Evolutionary conservation across 2,329 filamentous ascomycete species (phyloP), one percentile per base, ranked within the genome.

Genomic region (Colletotrichum sp.): DNA sequence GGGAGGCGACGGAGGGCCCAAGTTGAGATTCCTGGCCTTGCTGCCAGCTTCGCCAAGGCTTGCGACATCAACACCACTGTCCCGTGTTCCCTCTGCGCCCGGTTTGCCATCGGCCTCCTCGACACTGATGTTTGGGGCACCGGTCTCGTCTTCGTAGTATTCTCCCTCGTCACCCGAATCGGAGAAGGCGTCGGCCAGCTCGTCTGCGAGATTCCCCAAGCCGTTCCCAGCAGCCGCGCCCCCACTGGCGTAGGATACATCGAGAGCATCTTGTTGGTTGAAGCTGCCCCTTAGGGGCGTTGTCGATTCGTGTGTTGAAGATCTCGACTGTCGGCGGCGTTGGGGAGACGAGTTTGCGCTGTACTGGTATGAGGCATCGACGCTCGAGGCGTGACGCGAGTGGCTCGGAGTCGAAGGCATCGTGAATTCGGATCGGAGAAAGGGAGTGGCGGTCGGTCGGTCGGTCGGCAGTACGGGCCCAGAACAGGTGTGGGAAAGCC

Each of bases 171-270:
- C 92, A 72, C 90, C 91, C 10, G 92, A 93, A 39, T 92, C 92
- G 59, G 91, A 92, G 83, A 94, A 92, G 6, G 93, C 92, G 81
- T 94, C 94, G 2, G 93, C 95, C 64, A 97, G 87, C 84, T 97
- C 95, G 84, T 96, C 95, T 3, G 95, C 95, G 65, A 97, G 84
- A 79, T 95, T 96, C 36, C 95, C 95, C 77, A 95, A 87, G 10
- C 93, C 93, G 77, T 91, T 91, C 66, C 85, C 86, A 4, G 83
- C 82, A 28, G 83, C 85, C 62, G 84, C 83, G 49, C 84, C 88
- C 57, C 84, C 86, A 75, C 85, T 84, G 64, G 89, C 87, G n/a
- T 87, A 83, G 73, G 84, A 84, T 68, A 90, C 82, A 70, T 89
- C 87, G n/a, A 87, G 81, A 44, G 81, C 81, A 79, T 91, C 89